Evolutionary conservation across 2,329 filamentous ascomycete genomes (phyloP).

Genomic region (Pseudogymnoascus sp.): DNA sequence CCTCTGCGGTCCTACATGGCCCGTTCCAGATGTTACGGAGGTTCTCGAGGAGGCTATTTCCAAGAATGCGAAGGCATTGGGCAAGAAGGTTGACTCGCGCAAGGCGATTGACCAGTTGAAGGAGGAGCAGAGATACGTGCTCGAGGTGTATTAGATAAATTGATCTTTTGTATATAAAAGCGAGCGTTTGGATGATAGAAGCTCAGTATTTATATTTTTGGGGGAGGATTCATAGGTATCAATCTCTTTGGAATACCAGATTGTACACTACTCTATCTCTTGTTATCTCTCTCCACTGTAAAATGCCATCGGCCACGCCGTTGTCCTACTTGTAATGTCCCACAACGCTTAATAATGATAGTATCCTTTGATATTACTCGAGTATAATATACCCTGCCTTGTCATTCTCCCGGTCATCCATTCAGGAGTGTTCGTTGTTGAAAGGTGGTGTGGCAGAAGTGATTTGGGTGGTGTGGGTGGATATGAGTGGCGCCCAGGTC

Average conservation of each 20-base stretch:
- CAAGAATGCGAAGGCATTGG: slow-evolving; percentile 57
- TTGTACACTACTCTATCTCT: neutral
- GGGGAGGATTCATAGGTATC: neutral
- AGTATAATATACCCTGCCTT: slow-evolving; percentile 1
- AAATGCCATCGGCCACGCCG: neutral
- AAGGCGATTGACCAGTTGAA: slow-evolving; percentile 97
- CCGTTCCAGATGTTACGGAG: slow-evolving; percentile 89
- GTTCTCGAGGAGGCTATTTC: slow-evolving; percentile 90
- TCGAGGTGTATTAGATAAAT: slow-evolving; percentile 77
- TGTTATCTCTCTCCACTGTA: neutral
- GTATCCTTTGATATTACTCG: neutral
- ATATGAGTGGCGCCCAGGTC: neutral
- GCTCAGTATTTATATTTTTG: neutral
- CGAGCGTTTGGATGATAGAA: slow-evolving; percentile 1
- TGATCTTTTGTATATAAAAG: slow-evolving; percentile 7
- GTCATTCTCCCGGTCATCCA: neutral
- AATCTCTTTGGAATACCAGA: slow-evolving; percentile 1
- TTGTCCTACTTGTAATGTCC: neutral
- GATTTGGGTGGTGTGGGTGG: slow-evolving; percentile 1
- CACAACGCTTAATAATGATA: neutral
- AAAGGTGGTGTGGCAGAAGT: neutral
- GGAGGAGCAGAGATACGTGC: slow-evolving; percentile 86
- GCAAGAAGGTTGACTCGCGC: slow-evolving; percentile 73
- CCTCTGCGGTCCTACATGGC: slow-evolving; percentile 96
- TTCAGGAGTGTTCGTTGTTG: neutral